These are phyloP conservation scores for Grosmannia huntii DNA, from an alignment of 2,329 filamentous ascomycete species.

Conservation along the genomic window DNA sequence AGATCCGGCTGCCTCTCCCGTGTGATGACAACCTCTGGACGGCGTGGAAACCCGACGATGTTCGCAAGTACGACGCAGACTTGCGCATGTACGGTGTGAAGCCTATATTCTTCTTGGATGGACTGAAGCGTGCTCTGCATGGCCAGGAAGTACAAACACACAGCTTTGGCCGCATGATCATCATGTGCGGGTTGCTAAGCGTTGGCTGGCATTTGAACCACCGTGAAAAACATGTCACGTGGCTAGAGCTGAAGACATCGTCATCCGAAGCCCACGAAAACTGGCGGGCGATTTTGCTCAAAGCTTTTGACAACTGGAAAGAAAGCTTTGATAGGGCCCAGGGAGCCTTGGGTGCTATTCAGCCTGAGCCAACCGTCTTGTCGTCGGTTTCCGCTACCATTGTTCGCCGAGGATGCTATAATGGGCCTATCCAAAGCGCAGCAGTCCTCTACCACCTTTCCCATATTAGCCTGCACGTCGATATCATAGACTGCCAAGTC, in stretches of 20 bases:
- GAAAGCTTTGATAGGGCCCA: conserved; percentile 66
- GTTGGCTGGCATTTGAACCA: conserved; percentile 88
- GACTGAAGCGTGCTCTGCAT: conserved; percentile 71
- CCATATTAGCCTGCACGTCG: conserved; percentile 79
- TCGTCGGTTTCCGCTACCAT: conserved; percentile 16
- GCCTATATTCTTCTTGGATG: conserved; percentile 69
- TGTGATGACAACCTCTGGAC: conserved; percentile 83
- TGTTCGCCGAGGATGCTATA: conserved; percentile 35
- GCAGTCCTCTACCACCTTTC: conserved; percentile 75
- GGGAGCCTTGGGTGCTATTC: conserved; percentile 21
- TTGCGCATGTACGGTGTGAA: conserved; percentile 69
- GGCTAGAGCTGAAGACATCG: conserved; percentile 54
- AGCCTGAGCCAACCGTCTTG: neutral
- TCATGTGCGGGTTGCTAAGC: conserved; percentile 83
- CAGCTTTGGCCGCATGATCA: conserved; percentile 75
- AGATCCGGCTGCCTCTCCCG: conserved; percentile 73
- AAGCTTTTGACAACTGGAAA: conserved; percentile 80
- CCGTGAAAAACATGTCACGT: conserved; percentile 72
- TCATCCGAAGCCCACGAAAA: conserved; percentile 52
- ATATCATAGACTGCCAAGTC: conserved; percentile 82
- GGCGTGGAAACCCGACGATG: conserved; percentile 63
- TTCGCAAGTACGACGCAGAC: conserved; percentile 63
- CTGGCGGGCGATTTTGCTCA: conserved; percentile 65
- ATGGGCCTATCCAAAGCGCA: conserved; percentile 60
- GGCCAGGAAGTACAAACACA: conserved; percentile 73